Evolutionary conservation across 1,139 yeast genomes (phyloP).

Genomic region (Kluyveromyces marxianus): DNA sequence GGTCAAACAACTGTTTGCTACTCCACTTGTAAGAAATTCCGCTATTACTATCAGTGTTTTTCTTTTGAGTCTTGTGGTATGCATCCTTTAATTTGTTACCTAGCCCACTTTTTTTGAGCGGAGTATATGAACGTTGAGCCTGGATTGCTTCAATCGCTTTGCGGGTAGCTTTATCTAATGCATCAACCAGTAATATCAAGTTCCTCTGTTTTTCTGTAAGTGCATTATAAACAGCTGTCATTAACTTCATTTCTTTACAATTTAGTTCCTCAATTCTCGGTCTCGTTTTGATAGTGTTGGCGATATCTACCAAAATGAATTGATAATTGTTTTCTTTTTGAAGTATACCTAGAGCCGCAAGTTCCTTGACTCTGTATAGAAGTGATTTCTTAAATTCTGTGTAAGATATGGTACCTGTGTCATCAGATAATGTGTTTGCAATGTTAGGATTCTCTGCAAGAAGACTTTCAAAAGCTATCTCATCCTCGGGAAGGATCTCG

Average conservation of each 20-base stretch:
- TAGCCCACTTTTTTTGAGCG: conserved; percentile 22
- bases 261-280: conserved; percentile 48
- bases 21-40: conserved; percentile 47
- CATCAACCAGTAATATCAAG: neutral
- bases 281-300: conserved; percentile 75
- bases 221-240: conserved; percentile 73
- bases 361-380: conserved; percentile 43
- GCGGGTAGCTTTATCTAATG: conserved; percentile 14
- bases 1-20: conserved; percentile 68
- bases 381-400: conserved; percentile 58
- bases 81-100: conserved; percentile 49
- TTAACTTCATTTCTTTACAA: conserved; percentile 50
- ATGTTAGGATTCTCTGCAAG: conserved; percentile 28
- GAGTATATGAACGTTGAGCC: conserved; percentile 15
- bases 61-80: conserved; percentile 34
- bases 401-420: conserved; percentile 47
- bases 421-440: conserved; percentile 32
- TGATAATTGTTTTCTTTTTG: conserved; percentile 71
- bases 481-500: conserved; percentile 64
- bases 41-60: conserved; percentile 12
- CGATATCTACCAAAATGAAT: conserved; percentile 71
- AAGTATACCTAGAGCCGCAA: conserved; percentile 63
- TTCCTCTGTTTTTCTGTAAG: conserved; percentile 52
- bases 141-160: conserved; percentile 16
- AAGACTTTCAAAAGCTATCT: conserved; percentile 50